A percentile compares a stretch with the other conserved stretches of the same genome.
phyloP scores from a whole-genome alignment of 768 basidiomycete species.

The Amyloporia xantha region DNA sequence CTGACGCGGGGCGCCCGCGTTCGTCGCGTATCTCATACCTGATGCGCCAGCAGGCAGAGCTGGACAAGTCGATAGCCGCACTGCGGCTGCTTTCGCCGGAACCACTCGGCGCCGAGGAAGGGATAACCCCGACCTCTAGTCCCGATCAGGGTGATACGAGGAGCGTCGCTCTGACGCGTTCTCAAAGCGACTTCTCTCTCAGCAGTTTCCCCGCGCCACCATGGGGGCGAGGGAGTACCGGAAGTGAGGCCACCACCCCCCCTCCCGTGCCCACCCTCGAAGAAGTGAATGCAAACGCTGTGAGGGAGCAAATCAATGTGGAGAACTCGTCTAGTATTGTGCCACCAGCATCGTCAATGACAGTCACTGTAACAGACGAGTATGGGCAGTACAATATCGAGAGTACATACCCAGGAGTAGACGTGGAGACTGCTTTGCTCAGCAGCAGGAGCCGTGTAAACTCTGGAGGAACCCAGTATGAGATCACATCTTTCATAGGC shows the following conservation, averaged over 20 bases:
- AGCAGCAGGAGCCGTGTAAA: conserved; percentile 20
- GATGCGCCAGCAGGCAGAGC: conserved; percentile 52
- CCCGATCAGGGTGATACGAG: no score
- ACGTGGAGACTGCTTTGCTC: neutral
- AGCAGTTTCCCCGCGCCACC: conserved; percentile 69
- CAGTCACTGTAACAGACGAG: conserved; percentile 13
- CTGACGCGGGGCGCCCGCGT: conserved; percentile 15
- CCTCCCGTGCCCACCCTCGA: neutral
- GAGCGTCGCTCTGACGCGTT: conserved; percentile 3
- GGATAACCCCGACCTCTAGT: neutral
- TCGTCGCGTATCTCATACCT: conserved; percentile 32
- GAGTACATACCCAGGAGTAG: neutral
- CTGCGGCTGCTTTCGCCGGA: conserved; percentile 36
- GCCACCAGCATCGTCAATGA: no score
- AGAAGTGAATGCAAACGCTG: neutral
- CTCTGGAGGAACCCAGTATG: conserved; percentile 52
- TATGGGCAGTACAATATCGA: neutral
- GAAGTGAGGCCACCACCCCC: neutral
- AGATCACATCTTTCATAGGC: conserved; percentile 71
- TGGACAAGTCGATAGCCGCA: conserved; percentile 58
- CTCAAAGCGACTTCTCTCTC: conserved; percentile 53
- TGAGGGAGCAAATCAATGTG: neutral
- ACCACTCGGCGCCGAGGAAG: neutral
- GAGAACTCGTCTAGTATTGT: no score
- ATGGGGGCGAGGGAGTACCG: conserved; percentile 13